Evolutionary conservation across 192 early-diverging fungal species (phyloP).

Genomic region (Coemansia sp.): DNA sequence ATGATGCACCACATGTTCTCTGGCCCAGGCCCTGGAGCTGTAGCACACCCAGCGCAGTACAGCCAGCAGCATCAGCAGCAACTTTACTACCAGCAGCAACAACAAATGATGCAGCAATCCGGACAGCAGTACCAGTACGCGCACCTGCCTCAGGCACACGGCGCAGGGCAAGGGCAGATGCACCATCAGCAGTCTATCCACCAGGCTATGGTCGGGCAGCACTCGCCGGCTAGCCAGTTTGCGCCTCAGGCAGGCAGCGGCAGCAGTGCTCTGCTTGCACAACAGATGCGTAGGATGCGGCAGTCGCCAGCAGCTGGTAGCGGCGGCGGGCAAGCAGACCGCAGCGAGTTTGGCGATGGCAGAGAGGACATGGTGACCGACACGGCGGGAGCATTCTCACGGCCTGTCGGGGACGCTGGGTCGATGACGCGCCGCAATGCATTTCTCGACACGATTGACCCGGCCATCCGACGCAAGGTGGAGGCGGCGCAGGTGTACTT

Average conservation of each 20-base stretch:
- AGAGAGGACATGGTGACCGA: constrained; percentile 15
- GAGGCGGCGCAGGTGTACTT: constrained; percentile 61
- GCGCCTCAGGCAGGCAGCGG: constrained; percentile 5
- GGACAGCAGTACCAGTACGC: constrained; percentile 26
- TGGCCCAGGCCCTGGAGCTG: constrained; percentile 17
- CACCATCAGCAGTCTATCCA: constrained; percentile 30
- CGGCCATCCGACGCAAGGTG: constrained; percentile 39
- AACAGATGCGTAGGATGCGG: constrained; percentile 36
- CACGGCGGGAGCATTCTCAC: constrained; percentile 2
- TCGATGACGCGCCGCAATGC: constrained; percentile 44
- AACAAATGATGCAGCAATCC: constrained; percentile 1
- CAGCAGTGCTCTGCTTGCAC: constrained; percentile 31
- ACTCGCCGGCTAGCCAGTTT: constrained; percentile 19
- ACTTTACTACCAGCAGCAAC: constrained; percentile 11
- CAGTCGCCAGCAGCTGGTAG: constrained; percentile 11
- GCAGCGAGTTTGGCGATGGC: constrained; percentile 6
- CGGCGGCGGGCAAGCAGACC: neutral
- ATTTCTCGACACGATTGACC: constrained; percentile 49
- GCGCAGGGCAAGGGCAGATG: constrained; percentile 13
- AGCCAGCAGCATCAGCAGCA: constrained; percentile 18
- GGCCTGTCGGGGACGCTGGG: constrained; percentile 31
- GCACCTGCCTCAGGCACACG: constrained; percentile 14
- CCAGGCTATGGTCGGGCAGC: constrained; percentile 29
- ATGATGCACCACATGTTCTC: constrained; percentile 50
- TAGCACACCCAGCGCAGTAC: constrained; percentile 13